phyloP scores from a whole-genome alignment of 2,329 filamentous ascomycete species.

The Xylogone sp. region DNA sequence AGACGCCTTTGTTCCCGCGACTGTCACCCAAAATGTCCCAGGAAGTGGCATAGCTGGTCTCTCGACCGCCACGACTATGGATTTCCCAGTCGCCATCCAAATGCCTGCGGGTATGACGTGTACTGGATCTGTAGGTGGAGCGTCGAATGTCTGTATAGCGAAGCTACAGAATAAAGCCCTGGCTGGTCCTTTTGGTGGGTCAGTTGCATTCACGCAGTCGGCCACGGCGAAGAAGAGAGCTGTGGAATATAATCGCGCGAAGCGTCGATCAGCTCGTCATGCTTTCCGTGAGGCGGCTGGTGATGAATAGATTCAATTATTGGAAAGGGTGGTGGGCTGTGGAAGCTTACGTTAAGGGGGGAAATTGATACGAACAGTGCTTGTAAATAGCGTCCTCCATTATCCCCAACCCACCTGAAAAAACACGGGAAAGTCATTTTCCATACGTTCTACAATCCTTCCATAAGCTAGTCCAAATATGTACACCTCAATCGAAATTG shows the following conservation, averaged over 20 bases:
- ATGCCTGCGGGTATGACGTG: slow-evolving; percentile 68
- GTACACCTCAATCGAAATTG: no score
- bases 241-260: slow-evolving; percentile 45
- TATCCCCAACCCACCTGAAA: no score
- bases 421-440: no score
- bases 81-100: slow-evolving; percentile 61
- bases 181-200: slow-evolving; percentile 65
- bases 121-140: slow-evolving; percentile 53
- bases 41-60: slow-evolving; percentile 54
- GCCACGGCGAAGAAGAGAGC: slow-evolving; percentile 56
- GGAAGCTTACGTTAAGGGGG: no score
- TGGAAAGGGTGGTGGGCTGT: no score
- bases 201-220: slow-evolving; percentile 61
- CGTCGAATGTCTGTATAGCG: slow-evolving; percentile 53
- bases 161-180: slow-evolving; percentile 58
- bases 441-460: no score
- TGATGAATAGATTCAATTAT: no score
- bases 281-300: no score
- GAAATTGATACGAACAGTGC: no score
- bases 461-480: no score
- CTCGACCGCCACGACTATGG: slow-evolving; percentile 54
- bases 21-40: slow-evolving; percentile 58
- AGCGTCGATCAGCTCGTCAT: slow-evolving; percentile 29
- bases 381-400: no score
- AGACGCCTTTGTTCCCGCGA: slow-evolving; percentile 53